Evolutionary conservation across 169 alveolate genomes (phyloP).

Genomic region (Fabrea salina): DNA sequence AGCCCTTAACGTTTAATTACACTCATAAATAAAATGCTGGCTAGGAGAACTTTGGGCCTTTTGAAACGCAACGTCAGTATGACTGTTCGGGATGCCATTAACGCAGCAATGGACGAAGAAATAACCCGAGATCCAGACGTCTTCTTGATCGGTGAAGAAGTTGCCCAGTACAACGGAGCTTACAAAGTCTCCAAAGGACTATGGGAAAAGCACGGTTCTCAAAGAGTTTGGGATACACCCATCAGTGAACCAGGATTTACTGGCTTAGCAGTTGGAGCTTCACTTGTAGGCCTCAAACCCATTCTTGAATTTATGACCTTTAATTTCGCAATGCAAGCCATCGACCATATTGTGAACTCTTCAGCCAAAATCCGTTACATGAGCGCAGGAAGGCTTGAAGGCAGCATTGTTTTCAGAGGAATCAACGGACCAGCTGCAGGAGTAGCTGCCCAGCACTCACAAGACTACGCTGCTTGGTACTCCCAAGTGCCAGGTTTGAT

Average conservation of each 20-base stretch:
- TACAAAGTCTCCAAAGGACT: constrained; percentile 90
- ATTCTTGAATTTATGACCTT: constrained; percentile 91
- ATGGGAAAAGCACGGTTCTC: constrained; percentile 78
- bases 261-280: constrained; percentile 80
- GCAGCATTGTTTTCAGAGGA: constrained; percentile 91
- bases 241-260: constrained; percentile 87
- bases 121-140: constrained; percentile 87
- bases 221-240: constrained; percentile 90
- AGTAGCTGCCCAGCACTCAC: constrained; percentile 92
- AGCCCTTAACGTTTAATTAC: background rate
- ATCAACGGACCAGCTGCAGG: constrained; percentile 92
- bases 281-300: constrained; percentile 85
- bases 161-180: constrained; percentile 90
- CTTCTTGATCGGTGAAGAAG: constrained; percentile 92
- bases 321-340: constrained; percentile 88
- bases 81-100: constrained; percentile 88
- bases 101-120: constrained; percentile 90
- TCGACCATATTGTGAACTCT: constrained; percentile 88
- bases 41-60: background rate
- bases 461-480: constrained; percentile 89
- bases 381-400: constrained; percentile 79
- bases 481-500: constrained; percentile 86
- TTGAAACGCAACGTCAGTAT: constrained; percentile 39
- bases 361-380: constrained; percentile 87
- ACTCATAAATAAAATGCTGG: background rate